A percentile compares a stretch with the other conserved stretches of the same genome.
Conservation (phyloP, 2,329 filamentous ascomycete species). For the Pseudogymnoascus sp. region DNA sequence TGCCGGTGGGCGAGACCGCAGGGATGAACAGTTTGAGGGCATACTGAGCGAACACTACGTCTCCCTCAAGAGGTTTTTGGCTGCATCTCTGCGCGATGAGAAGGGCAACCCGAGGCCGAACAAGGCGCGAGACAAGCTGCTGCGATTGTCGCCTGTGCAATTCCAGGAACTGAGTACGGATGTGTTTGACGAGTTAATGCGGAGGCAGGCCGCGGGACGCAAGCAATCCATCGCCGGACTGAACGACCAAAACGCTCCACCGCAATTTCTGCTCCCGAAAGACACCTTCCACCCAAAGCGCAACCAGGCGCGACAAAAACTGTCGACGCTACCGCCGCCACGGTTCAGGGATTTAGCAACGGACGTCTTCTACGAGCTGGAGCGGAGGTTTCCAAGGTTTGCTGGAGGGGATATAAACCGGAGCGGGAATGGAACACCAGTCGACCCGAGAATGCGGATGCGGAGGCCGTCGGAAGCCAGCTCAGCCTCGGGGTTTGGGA, state of each 20-base stretch:
- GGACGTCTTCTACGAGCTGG: slow-evolving; percentile 92
- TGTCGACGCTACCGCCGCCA: slow-evolving; percentile 78
- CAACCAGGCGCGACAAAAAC: slow-evolving; percentile 92
- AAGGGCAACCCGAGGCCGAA: slow-evolving; percentile 67
- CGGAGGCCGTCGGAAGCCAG: slow-evolving; percentile 47
- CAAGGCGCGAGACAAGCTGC: slow-evolving; percentile 86
- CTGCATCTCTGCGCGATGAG: slow-evolving; percentile 62
- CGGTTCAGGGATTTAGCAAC: slow-evolving; percentile 88
- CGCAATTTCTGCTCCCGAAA: slow-evolving; percentile 72
- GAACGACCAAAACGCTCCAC: slow-evolving; percentile 40
- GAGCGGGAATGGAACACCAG: slow-evolving; percentile 47
- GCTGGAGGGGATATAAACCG: slow-evolving; percentile 57
- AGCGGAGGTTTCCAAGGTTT: slow-evolving; percentile 80
- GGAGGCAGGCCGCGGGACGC: slow-evolving; percentile 63
- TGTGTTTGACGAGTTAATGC: slow-evolving; percentile 88
- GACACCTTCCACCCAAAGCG: slow-evolving; percentile 90
- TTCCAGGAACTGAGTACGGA: slow-evolving; percentile 97
- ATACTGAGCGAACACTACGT: slow-evolving; percentile 73
- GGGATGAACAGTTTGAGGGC: slow-evolving; percentile 55
- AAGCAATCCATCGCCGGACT: slow-evolving; percentile 43
- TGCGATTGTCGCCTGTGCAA: slow-evolving; percentile 81
- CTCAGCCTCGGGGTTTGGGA: slow-evolving; percentile 37
- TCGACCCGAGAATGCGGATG: slow-evolving; percentile 32
- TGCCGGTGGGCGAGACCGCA: slow-evolving; percentile 51
- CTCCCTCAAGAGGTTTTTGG: slow-evolving; percentile 59